Conservation (phyloP, 108 stramenopile species). For the Cyclostephanos tholiformis region DNA sequence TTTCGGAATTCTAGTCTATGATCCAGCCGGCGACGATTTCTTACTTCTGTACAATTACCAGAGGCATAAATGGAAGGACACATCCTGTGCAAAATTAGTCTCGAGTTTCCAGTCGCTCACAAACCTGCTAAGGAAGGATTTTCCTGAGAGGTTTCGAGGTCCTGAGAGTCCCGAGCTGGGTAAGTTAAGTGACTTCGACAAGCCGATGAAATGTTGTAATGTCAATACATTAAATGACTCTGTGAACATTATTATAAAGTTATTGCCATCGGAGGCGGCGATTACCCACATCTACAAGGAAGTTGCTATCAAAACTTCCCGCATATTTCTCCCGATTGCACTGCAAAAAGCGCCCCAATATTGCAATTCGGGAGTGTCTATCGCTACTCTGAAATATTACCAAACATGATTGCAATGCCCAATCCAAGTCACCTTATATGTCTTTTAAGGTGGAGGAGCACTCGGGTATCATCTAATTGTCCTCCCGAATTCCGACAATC, state of each 20-base stretch:
- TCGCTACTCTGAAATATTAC: conserved; percentile 10
- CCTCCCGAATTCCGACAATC: not conserved
- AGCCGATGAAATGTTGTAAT: no score
- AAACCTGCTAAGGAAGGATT: conserved; percentile 28
- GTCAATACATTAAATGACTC: no score
- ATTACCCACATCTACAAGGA: no score
- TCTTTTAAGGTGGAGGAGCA: conserved; percentile 21
- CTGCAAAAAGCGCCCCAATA: conserved; percentile 22
- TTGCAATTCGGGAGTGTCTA: conserved; percentile 44
- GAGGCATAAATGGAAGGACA: not conserved
- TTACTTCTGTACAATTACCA: not conserved
- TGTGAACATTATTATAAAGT: no score
- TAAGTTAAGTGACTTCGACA: not conserved
- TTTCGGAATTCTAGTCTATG: conserved; percentile 10
- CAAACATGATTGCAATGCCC: conserved; percentile 48
- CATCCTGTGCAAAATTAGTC: conserved; percentile 3
- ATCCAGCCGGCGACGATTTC: not conserved
- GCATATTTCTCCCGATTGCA: not conserved
- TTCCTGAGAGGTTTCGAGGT: conserved; percentile 39
- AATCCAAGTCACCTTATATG: conserved; percentile 20
- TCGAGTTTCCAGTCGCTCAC: conserved; percentile 6
- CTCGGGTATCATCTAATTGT: conserved; percentile 3
- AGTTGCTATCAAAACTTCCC: no score
- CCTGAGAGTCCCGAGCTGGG: conserved; percentile 4
- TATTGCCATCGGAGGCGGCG: no score